Evolutionary conservation across 148 eudicot species (phyloP), one percentile per base, ranked within the genome.

Genomic region (Chenopodium suecicum): DNA sequence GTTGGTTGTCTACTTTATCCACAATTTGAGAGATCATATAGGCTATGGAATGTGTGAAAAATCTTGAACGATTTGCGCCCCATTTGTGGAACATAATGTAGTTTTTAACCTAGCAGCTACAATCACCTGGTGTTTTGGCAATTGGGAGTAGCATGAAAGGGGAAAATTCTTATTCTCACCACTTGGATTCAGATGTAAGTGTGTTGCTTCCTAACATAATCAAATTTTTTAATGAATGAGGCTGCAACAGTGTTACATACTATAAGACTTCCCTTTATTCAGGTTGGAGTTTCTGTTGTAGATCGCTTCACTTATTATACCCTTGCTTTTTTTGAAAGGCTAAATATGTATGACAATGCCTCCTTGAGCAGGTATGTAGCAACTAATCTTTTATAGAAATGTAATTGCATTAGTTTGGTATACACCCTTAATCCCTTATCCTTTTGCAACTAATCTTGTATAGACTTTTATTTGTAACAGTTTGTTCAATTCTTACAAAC

Each of bases 201-300:
- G 14, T 48, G 73, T 84, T 69, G 58, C 62, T 58, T 37, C 68
- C 41, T 74, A n/a, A 54, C 71, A 73, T 64, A 14, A 75, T 37
- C 74, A 25, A 4, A 79, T 10, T 22, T 31, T 23, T 7, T 19
- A 47, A 4, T 82, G 8, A 23, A 46, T 69, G 63, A 37, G 20
- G 60, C 20, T 37, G 22, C 70, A 20, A 6, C 13, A 48, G 13
- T 17, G 66, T 47, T 73, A 47, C 19, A 22, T 48, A 25, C 60
- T 71, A 48, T 14, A 54, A 25, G 29, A 70, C 50, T 83, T 85
- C 29, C 81, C 81, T 41, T 81, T 52, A 46, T 90, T 68, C 90
- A 96, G 99, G 98, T 96, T 82, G 99, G 99, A 80, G 99, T 96
- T 82, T 96, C 99, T 70, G 99, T 96, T 80, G 98, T 96, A 79